Base-by-base conservation (phyloP, 345 rosid species). In the Gossypium arboreum region DNA sequence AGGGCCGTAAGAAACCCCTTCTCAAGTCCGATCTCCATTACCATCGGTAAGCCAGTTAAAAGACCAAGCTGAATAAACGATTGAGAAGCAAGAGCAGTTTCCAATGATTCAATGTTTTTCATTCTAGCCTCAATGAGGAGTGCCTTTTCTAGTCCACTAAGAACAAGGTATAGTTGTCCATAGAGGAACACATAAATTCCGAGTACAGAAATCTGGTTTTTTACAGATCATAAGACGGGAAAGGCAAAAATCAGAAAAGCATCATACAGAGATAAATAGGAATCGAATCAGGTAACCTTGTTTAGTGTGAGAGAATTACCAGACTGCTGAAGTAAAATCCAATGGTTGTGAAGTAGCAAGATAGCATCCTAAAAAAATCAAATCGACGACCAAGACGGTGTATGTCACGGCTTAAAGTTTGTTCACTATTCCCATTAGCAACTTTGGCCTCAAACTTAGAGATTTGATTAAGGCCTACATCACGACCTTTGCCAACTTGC, bases 401-500 rank as follows among this genome's bases (percentile, higher is more conserved):
- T 47, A 94, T 84, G 73, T 94, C 98, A 77, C 98, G 97, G 84
- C 97, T 88, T 68, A 94, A 51, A 51, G 97, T 91, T 83, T 94
- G 98, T 75, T 94, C 98, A 45, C 98, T 94, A 83, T 92, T 94
- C 67, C 98, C 97, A 79, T 94, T 94, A 44, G 97, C 94, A 57
- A 94, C 94, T 83, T 94, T 94, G 80, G 98, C 98, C 82, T 94
- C 98, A 80, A 92, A 94, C 84, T 87, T 94, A 0, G 98, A 94
- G 80, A 94, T 94, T 79, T 94, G 98, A 83, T 86, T 94, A 58
- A 94, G 86, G 79, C 98, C 98, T 60, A 92, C 98, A 61, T 94
- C 98, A 74, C 98, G 98, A 72, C 98, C 98, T 84, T 94, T 94
- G 51, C 98, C 98, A 71, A 94, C 95, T 88, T 94, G 97, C 68